Conservation (phyloP, 176 grass and related monocot species). For the Lolium multiflorum region DNA sequence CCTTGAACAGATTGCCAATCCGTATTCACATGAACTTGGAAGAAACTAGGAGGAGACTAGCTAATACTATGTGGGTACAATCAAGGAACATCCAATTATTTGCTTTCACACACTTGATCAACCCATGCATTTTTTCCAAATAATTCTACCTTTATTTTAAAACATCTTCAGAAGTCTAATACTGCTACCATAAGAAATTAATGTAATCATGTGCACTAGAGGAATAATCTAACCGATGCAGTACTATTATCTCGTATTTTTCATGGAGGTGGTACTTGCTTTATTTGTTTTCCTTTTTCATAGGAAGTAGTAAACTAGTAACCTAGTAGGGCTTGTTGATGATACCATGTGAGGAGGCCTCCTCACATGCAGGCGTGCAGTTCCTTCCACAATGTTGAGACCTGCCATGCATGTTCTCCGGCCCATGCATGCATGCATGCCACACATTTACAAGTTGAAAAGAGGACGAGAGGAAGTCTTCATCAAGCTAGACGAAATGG, state of each 20-base stretch:
- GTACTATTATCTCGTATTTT: background rate
- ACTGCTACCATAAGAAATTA: too few relatives aligned
- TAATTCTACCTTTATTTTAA: background rate
- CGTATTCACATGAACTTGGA: constrained; percentile 41
- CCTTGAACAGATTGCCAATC: constrained; percentile 22
- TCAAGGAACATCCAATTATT: constrained; percentile 14
- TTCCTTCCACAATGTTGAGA: constrained; percentile 16
- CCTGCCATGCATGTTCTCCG: constrained; percentile 47
- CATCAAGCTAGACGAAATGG: constrained; percentile 20
- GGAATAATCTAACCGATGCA: background rate
- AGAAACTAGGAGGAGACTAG: constrained; percentile 5
- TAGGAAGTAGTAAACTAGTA: background rate
- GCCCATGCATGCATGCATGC: constrained; percentile 24
- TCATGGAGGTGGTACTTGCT: background rate
- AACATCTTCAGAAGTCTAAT: background rate
- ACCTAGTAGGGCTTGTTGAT: constrained; percentile 15
- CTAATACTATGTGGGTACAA: background rate
- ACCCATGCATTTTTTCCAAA: background rate
- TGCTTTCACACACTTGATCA: background rate
- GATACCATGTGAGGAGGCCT: constrained; percentile 35
- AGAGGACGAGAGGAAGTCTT: background rate
- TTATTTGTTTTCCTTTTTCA: background rate
- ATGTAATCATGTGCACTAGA: too few relatives aligned
- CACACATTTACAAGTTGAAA: constrained; percentile 37
- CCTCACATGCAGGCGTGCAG: constrained; percentile 21